These are phyloP conservation scores for Psidium friedrichsthalianum DNA, from an alignment of 345 rosid species.

Conservation along the genomic window DNA sequence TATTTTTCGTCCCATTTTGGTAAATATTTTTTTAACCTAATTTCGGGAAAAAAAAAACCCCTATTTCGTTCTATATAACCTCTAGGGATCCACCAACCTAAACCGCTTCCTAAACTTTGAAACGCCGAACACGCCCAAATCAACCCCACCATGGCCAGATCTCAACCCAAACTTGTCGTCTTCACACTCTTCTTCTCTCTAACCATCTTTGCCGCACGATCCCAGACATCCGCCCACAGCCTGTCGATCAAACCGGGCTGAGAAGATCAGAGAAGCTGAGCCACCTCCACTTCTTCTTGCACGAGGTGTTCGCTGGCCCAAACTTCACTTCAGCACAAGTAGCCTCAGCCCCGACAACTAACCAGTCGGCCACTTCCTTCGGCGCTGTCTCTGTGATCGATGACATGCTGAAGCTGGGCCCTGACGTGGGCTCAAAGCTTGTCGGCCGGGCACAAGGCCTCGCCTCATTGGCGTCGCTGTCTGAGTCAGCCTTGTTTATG, in stretches of 20 bases:
- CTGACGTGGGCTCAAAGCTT: slow-evolving; percentile 1
- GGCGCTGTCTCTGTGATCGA: slow-evolving; percentile 8
- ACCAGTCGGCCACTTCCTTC: neutral
- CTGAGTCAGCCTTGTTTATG: slow-evolving; percentile 9
- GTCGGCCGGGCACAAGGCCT: slow-evolving; percentile 22
- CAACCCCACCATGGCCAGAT: neutral
- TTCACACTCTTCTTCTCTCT: neutral
- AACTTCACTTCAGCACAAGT: neutral
- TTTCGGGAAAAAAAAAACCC: no score
- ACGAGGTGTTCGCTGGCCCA: neutral
- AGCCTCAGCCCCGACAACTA: neutral
- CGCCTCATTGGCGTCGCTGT: slow-evolving; percentile 4
- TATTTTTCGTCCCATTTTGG: no score
- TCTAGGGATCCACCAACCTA: neutral
- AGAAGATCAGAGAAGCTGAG: neutral
- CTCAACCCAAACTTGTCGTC: neutral
- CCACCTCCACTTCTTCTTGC: slow-evolving; percentile 8
- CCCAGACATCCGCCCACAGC: neutral
- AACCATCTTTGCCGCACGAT: neutral
- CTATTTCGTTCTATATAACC: neutral
- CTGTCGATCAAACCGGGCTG: neutral
- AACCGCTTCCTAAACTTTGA: neutral
- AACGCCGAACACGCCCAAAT: neutral
- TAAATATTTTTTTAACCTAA: no score
- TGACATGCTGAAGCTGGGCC: slow-evolving; percentile 9